These are phyloP conservation scores for Phytophthora podocarpi DNA, from an alignment of 352 stramenopile genomes.

Conservation along the genomic window DNA sequence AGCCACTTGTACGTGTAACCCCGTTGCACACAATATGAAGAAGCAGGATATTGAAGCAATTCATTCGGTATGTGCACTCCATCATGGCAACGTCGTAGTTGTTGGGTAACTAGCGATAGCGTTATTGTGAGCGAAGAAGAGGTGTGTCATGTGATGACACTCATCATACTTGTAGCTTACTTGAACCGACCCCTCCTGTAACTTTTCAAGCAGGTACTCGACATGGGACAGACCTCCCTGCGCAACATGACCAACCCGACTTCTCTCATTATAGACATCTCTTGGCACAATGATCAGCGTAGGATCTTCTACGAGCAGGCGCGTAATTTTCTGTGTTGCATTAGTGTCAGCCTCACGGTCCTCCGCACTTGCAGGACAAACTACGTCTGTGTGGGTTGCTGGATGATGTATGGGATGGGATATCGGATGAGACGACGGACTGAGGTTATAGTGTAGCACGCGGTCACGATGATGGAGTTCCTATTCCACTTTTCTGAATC, in stretches of 20 bases:
- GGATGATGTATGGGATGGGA: constrained; percentile 12
- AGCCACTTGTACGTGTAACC: too few relatives aligned
- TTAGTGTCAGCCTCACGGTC: constrained; percentile 5
- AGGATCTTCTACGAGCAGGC: background rate
- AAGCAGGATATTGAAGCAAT: too few relatives aligned
- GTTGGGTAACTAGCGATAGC: too few relatives aligned
- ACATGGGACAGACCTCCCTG: background rate
- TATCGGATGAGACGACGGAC: background rate
- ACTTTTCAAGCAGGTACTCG: background rate
- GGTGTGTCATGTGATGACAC: background rate
- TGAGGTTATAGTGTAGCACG: background rate
- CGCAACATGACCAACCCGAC: background rate
- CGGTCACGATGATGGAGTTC: constrained; percentile 2
- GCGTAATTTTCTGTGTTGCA: background rate
- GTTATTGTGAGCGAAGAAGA: too few relatives aligned
- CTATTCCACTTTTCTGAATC: background rate
- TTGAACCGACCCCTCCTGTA: background rate
- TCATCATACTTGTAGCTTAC: background rate
- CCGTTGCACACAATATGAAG: too few relatives aligned
- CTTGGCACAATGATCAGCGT: background rate
- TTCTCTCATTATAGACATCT: constrained; percentile 12
- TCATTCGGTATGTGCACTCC: too few relatives aligned
- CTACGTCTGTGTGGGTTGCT: background rate
- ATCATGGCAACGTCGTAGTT: too few relatives aligned
- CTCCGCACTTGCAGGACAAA: background rate